A percentile compares a stretch with the other conserved stretches of the same genome.
Conservation (phyloP, 140 eudicot genomes). For the Anethum foeniculum region DNA sequence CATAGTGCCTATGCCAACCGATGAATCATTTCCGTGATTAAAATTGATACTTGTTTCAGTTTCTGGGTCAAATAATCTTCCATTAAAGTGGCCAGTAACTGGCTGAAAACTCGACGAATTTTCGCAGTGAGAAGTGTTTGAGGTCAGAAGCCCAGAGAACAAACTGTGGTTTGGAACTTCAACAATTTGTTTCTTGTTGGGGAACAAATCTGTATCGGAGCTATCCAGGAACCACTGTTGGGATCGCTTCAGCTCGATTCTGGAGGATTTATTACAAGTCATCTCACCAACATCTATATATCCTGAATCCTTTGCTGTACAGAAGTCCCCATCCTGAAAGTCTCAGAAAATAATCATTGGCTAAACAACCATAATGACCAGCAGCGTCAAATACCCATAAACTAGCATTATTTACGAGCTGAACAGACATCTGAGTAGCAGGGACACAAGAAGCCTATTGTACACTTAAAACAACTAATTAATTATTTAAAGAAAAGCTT, state of each 20-base stretch:
- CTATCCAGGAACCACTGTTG: slow-evolving; percentile 57
- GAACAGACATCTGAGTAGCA: not conserved
- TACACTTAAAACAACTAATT: not conserved
- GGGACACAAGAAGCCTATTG: not conserved
- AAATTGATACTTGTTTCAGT: slow-evolving; percentile 30
- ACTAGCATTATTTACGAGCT: not conserved
- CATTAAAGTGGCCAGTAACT: slow-evolving; percentile 33
- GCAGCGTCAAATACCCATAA: not conserved
- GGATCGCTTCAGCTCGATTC: slow-evolving; percentile 47
- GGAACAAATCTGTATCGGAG: slow-evolving; percentile 55
- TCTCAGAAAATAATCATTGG: slow-evolving; percentile 8
- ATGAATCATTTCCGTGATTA: slow-evolving; percentile 50
- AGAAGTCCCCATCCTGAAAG: slow-evolving; percentile 44
- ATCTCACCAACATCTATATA: slow-evolving; percentile 36
- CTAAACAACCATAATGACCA: slow-evolving; percentile 8
- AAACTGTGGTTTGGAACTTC: slow-evolving; percentile 42
- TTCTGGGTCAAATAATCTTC: slow-evolving; percentile 40
- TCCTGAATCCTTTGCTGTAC: slow-evolving; percentile 41
- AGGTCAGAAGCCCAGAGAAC: slow-evolving; percentile 27
- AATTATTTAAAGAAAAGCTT: not conserved
- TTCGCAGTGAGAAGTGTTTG: slow-evolving; percentile 42
- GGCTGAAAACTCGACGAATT: slow-evolving; percentile 41
- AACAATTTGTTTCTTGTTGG: slow-evolving; percentile 55
- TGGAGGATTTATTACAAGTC: slow-evolving; percentile 23
- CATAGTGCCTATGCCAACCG: slow-evolving; percentile 22